Percentiles rank a stretch among this genome's conserved stretches.
Conservation (phyloP, 2,329 filamentous ascomycete species). For the Aspergillus costaricaensis region DNA sequence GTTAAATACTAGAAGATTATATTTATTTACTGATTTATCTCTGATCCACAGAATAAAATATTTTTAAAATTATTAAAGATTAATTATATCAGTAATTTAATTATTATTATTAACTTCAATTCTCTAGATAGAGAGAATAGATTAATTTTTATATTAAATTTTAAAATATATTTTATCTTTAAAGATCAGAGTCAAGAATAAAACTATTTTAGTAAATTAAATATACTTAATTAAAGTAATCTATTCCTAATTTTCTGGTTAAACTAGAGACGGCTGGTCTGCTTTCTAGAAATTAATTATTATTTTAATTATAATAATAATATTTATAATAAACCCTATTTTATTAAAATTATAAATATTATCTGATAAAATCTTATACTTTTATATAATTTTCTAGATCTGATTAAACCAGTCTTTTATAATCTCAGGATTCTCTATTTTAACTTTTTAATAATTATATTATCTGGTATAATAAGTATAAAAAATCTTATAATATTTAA, state of each 20-base stretch:
- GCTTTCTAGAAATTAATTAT: not conserved
- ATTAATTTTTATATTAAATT: not conserved
- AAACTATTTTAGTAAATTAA: not conserved
- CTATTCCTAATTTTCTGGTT: not conserved
- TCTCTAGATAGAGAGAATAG: not conserved
- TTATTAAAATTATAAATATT: slow-evolving; percentile 18
- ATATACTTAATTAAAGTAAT: not conserved
- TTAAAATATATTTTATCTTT: not conserved
- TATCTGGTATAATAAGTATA: no score
- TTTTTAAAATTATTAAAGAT: not conserved
- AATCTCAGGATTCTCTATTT: not conserved
- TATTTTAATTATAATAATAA: not conserved
- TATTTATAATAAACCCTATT: not conserved
- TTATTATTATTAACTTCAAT: not conserved
- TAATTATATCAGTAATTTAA: slow-evolving; percentile 1
- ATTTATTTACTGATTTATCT: not conserved
- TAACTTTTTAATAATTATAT: slow-evolving; percentile 6
- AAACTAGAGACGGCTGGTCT: not conserved
- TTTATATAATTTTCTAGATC: not conserved
- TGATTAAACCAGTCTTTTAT: slow-evolving; percentile 7
- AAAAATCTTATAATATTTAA: no score
- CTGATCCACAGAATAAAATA: not conserved
- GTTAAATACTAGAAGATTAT: not conserved
- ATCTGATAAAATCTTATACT: slow-evolving; percentile 15
- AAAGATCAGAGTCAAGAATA: not conserved